Base-by-base conservation (phyloP, 805 yeast species). In the Saccharomyces kudriavzevii region DNA sequence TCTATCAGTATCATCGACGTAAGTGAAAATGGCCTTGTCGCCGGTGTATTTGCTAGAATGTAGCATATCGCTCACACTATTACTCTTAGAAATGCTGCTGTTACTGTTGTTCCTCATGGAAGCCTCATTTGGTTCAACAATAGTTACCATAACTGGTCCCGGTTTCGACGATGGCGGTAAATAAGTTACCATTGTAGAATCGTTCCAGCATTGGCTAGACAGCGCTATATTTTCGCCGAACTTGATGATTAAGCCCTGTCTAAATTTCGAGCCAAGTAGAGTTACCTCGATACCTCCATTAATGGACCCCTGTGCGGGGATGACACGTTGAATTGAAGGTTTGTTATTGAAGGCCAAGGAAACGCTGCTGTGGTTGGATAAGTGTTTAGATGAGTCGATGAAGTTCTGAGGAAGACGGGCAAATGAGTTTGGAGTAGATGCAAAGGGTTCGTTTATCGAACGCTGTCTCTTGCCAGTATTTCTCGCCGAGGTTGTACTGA, bases 251-350 rank as follows among this genome's bases (percentile, higher is more conserved):
- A 91, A 74, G 0, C 96, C 96, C 14, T 85, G 86, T 49, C 84
- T 81, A 76, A 92, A 91, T 54, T 89, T 87, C 50, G 83, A 78
- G 1, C 99, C 99, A 47, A 92, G 74, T 49, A 92, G 72, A 0
- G 98, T 92, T 8, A 92, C 88, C 66, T 92, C 99, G 40, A 90
- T 85, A 13, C 98, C 99, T 58, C 99, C 99, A 57, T 96, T 78
- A 13, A 89, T 79, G 5, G 97, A 94, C 1, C 99, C 99, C 68
- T 88, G 94, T 0, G 92, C 85, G 1, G 99, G 99, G 54, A 94
- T 90, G 13, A 92, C 85, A 55, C 96, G 77, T 67, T 89, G 91
- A 52, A 91, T 84, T 0, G 77, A 66, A 1, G 94, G 92, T 29
- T 49, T 28, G 40, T 49, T 43, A 3, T 40, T 35, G 66, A 29